Evolutionary conservation across 176 grass and related monocot species (phyloP), one percentile per base, ranked within the genome.

Genomic region (Oryza australiensis): DNA sequence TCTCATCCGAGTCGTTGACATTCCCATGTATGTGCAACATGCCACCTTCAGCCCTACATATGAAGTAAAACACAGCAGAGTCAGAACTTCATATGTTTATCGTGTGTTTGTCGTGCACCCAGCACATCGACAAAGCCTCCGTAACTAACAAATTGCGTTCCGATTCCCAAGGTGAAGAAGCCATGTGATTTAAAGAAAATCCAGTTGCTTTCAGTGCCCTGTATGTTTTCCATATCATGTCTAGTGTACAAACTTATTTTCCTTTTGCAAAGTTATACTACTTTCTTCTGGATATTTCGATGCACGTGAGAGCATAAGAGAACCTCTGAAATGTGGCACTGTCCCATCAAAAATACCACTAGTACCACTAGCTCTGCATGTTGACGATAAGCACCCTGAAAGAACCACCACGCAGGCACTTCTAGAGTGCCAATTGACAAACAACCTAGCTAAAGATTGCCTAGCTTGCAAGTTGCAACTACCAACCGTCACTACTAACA

Each of bases 11-110:
- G 75, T 98, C 90, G 23, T 91, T 98, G 66, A 90, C 92, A 66
- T 98, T 98, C 55, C 85, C 93, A 64, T 98, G 93, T 87, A 98
- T 77, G 75, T 95, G 96, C 70, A 98, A 49, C 49, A 88, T 77
- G 18, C 96, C 96, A 65, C 96, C 95, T 12, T 74, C 82, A 67
- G 26, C 42, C 82, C 92, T 98, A 77, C 42, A 74, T 33, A 74
- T 33, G 43, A 11, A 83, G 65, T 5, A 77, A 78, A 77, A 78
- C 9, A 80, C 9, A 78, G 34, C 41, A 74, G 45, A 77, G 41
- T 81, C 4, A 62, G 9, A 79, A 24, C 26, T 59, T 48, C 13
- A 48, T 14, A 68, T 29, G 59, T 73, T 45, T 0, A 22, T 18
- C 12, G 5, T 73, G 43, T 29, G 57, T 73, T 59, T 0, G 26